phyloP scores from a whole-genome alignment of 352 stramenopile genomes.

The Phytophthora syringae region DNA sequence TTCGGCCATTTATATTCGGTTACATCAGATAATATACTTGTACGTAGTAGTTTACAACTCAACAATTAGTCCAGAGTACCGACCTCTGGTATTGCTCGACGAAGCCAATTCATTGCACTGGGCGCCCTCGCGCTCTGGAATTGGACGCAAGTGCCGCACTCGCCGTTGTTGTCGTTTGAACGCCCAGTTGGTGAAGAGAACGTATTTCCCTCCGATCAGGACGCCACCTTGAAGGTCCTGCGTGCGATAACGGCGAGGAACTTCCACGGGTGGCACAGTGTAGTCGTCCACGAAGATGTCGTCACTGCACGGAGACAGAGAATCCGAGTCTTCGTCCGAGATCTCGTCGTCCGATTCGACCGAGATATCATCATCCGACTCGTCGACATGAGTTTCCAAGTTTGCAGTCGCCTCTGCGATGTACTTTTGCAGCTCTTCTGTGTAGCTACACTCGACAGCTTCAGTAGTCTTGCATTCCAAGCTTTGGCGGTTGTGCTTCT shows the following conservation, averaged over 20 bases:
- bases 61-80: constrained; percentile 27
- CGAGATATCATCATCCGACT: no score
- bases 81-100: background rate
- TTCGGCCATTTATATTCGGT: constrained; percentile 14
- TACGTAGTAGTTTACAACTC: constrained; percentile 17
- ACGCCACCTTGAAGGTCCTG: constrained; percentile 36
- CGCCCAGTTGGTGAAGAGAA: constrained; percentile 36
- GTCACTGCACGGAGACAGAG: background rate
- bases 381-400: constrained; percentile 17
- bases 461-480: background rate
- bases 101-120: background rate
- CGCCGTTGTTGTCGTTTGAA: constrained; percentile 33
- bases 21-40: constrained; percentile 4
- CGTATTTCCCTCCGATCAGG: constrained; percentile 25
- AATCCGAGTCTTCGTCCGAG: constrained; percentile 7
- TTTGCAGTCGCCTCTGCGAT: constrained; percentile 23
- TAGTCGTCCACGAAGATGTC: constrained; percentile 13
- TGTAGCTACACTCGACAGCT: constrained; percentile 8
- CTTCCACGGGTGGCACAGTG: constrained; percentile 32
- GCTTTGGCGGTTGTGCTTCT: background rate
- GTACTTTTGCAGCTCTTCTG: constrained; percentile 21
- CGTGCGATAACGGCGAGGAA: constrained; percentile 29
- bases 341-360: constrained; percentile 14
- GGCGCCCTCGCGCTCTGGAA: constrained; percentile 23
- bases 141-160: constrained; percentile 16